These are phyloP conservation scores for Corymbia calophylla DNA, from an alignment of 441 rosid genomes.

Conservation along the genomic window DNA sequence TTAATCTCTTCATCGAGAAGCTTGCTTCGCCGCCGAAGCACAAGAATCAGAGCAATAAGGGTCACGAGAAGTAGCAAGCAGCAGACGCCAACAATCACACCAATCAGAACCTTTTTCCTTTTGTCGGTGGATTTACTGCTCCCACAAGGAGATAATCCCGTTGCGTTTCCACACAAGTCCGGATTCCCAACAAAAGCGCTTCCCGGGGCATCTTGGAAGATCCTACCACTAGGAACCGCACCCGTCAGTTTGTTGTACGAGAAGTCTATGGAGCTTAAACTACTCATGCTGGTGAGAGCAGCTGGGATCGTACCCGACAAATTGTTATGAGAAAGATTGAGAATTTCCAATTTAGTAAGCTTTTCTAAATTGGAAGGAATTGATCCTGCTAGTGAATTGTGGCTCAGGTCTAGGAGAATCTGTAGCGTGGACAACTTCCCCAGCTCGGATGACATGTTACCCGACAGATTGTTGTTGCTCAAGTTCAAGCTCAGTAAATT, in stretches of 20 bases:
- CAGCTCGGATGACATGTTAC: slow-evolving; percentile 5
- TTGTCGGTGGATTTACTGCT: not conserved
- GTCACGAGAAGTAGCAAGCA: slow-evolving; percentile 11
- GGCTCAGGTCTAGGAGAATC: not conserved
- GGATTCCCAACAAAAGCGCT: not conserved
- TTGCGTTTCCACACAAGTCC: not conserved
- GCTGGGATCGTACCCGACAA: not conserved
- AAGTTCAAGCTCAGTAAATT: slow-evolving; percentile 1
- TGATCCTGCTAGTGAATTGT: rapidly evolving
- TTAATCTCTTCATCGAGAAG: not conserved
- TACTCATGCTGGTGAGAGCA: not conserved
- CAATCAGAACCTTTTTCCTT: not conserved
- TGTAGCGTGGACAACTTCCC: slow-evolving; percentile 6
- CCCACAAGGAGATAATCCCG: not conserved
- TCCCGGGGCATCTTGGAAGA: not conserved
- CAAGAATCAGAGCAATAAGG: not conserved
- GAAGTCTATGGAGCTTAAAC: not conserved
- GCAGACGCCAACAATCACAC: slow-evolving; percentile 31
- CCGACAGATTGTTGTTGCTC: slow-evolving; percentile 18
- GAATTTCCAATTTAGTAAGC: not conserved
- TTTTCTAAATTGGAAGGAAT: not conserved
- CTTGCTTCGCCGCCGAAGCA: slow-evolving; percentile 1
- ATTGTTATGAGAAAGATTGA: not conserved
- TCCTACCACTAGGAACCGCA: not conserved
- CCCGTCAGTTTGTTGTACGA: not conserved